Evolutionary conservation across 78 protist genomes (phyloP).

Genomic region (Acrasis kona): DNA sequence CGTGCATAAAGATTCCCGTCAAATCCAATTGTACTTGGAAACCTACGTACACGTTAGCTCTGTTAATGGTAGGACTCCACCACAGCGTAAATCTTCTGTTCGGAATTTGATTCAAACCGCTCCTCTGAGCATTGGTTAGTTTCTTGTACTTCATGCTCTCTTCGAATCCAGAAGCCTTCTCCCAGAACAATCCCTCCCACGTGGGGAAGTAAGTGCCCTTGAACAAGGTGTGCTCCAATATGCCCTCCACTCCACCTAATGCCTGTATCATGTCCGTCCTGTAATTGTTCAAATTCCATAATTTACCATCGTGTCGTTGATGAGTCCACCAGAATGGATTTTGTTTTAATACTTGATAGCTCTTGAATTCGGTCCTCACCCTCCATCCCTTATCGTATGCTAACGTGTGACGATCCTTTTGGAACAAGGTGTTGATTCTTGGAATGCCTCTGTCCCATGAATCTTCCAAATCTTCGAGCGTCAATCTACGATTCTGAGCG

Average conservation of each 20-base stretch:
- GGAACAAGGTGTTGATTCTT: conserved; percentile 98
- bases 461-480: conserved; percentile 98
- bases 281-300: conserved; percentile 98
- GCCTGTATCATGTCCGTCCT: conserved; percentile 99
- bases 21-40: conserved; percentile 99
- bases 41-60: conserved; percentile 98
- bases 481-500: conserved; percentile 89
- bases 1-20: conserved; percentile 99
- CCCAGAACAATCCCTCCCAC: conserved; percentile 99
- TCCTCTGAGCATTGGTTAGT: conserved; percentile 99
- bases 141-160: conserved; percentile 96
- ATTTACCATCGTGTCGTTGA: conserved; percentile 98
- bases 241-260: conserved; percentile 99
- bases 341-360: conserved; percentile 78
- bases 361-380: conserved; percentile 91
- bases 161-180: conserved; percentile 90
- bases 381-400: conserved; percentile 99
- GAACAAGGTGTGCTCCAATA: conserved; percentile 99
- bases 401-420: conserved; percentile 91
- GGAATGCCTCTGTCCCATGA: conserved; percentile 97
- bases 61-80: conserved; percentile 99
- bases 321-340: conserved; percentile 99
- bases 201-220: conserved; percentile 99
- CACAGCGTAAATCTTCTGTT: conserved; percentile 99
- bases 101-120: conserved; percentile 99